These are phyloP conservation scores for Diaporthe australafricana DNA, from an alignment of 2,329 filamentous ascomycete species.

Conservation along the genomic window DNA sequence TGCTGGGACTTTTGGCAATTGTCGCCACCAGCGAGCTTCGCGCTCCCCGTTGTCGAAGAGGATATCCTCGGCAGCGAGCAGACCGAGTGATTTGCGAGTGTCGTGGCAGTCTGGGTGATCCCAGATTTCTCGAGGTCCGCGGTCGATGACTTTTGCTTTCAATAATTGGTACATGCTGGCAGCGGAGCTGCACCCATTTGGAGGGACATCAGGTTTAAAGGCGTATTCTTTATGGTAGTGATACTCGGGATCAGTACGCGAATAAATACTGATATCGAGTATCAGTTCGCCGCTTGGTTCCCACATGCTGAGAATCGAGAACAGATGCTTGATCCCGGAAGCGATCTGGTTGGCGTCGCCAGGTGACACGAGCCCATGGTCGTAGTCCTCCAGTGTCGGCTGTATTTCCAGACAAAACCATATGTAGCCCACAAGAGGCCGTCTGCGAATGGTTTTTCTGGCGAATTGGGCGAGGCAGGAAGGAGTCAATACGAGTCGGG, in stretches of 20 bases:
- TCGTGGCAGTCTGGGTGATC: too few relatives aligned
- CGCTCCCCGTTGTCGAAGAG: not conserved
- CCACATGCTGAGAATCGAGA: conserved; percentile 45
- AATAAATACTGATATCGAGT: not conserved
- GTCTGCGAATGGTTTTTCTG: conserved; percentile 45
- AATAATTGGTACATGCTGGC: not conserved
- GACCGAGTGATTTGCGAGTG: not conserved
- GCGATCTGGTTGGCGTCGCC: conserved; percentile 38
- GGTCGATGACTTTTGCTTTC: not conserved
- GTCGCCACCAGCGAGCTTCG: not conserved
- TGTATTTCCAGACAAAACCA: conserved; percentile 47
- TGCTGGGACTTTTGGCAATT: not conserved
- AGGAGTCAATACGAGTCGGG: conserved; percentile 45
- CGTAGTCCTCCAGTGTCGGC: conserved; percentile 46
- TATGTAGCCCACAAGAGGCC: conserved; percentile 43
- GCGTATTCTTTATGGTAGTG: not conserved
- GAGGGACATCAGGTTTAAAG: not conserved
- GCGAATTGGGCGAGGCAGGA: conserved; percentile 44
- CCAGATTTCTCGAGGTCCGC: not conserved
- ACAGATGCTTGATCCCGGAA: conserved; percentile 39
- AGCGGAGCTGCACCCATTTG: not conserved
- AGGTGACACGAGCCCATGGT: conserved; percentile 37
- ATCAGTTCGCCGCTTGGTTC: conserved; percentile 29
- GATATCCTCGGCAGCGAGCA: not conserved
- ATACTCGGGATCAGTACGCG: not conserved